A percentile compares a stretch with the other conserved stretches of the same genome.
Conservation (phyloP, 202 grass and related monocot genomes). For the Zizania palustris region DNA sequence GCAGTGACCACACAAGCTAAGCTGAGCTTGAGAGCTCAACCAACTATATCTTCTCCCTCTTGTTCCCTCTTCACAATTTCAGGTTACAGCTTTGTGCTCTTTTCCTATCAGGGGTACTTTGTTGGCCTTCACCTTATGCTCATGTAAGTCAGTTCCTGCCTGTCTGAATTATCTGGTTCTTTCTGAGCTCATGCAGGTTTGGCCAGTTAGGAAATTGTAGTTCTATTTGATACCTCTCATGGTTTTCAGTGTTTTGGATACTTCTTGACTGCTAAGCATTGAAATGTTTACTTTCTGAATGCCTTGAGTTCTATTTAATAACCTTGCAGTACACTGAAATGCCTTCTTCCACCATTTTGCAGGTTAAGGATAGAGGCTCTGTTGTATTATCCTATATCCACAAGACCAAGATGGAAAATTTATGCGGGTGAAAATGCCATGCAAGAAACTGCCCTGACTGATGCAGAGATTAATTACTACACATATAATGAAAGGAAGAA, state of each 20-base stretch:
- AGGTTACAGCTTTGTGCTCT: background rate
- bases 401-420: conserved; percentile 46
- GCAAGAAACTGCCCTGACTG: conserved; percentile 34
- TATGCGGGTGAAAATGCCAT: conserved; percentile 32
- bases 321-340: conserved; percentile 4
- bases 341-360: background rate
- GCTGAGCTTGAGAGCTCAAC: conserved; percentile 8
- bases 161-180: background rate
- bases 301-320: background rate
- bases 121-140: background rate
- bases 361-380: conserved; percentile 65
- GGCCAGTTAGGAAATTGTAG: background rate
- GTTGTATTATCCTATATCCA: conserved; percentile 20
- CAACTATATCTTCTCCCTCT: conserved; percentile 15
- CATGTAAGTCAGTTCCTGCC: conserved; percentile 35
- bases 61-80: background rate
- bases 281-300: conserved; percentile 19
- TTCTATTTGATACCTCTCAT: background rate
- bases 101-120: background rate
- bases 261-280: background rate
- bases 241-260: background rate
- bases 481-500: conserved; percentile 42
- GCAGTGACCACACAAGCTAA: conserved; percentile 30
- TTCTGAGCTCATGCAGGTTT: background rate
- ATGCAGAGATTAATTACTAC: conserved; percentile 31